phyloP scores from a whole-genome alignment of 2,329 filamentous ascomycete species.

The Monilinia laxa region DNA sequence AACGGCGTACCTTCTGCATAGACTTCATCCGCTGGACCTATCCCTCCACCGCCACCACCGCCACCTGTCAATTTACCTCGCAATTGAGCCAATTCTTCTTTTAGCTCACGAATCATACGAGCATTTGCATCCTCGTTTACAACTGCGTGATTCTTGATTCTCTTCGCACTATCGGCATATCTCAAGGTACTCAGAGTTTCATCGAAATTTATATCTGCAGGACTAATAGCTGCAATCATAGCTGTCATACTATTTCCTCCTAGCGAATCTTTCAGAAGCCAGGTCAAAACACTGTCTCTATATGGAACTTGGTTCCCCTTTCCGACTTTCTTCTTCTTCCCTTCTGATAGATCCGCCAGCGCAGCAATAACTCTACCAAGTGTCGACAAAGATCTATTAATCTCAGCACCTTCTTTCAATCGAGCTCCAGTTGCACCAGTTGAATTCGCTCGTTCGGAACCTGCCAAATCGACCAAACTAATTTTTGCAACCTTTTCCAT shows the following conservation, averaged over 20 bases:
- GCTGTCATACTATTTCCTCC: slow-evolving; percentile 99
- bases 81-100: slow-evolving; percentile 86
- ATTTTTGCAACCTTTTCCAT: slow-evolving; percentile 98
- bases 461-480: slow-evolving; percentile 94
- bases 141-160: slow-evolving; percentile 99
- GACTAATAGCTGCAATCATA: slow-evolving; percentile 99
- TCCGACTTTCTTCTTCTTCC: slow-evolving; percentile 76
- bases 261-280: slow-evolving; percentile 93
- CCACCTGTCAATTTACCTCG: slow-evolving; percentile 76
- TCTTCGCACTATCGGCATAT: slow-evolving; percentile 96
- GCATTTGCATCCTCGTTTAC: slow-evolving; percentile 99
- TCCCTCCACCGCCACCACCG: slow-evolving; percentile 43
- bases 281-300: slow-evolving; percentile 93
- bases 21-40: slow-evolving; percentile 67
- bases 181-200: slow-evolving; percentile 93
- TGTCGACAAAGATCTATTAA: slow-evolving; percentile 95
- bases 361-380: slow-evolving; percentile 96
- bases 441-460: slow-evolving; percentile 94
- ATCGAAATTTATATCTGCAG: slow-evolving; percentile 98
- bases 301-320: slow-evolving; percentile 81
- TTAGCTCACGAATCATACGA: slow-evolving; percentile 96
- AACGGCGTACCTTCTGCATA: slow-evolving; percentile 90
- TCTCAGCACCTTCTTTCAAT: slow-evolving; percentile 96
- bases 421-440: slow-evolving; percentile 94
- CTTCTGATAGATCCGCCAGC: slow-evolving; percentile 83